Evolutionary conservation across 306 rosid genomes (phyloP), one percentile per base, ranked within the genome.

Genomic region (Fragaria ananassa): DNA sequence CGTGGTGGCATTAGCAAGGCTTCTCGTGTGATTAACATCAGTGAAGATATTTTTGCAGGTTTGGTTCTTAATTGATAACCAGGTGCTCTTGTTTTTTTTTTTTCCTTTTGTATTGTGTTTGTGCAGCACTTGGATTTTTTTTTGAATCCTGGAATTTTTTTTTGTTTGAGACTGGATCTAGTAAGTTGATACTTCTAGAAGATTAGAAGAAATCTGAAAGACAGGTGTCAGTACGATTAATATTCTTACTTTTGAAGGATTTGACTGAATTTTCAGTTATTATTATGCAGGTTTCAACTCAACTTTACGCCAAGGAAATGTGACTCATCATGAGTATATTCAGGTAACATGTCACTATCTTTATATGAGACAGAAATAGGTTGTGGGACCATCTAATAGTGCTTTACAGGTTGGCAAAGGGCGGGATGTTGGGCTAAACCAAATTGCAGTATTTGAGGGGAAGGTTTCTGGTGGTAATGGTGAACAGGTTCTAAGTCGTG

Each of bases 1-100:
- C 90, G 98, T 3, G 98, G 98, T 84, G 98, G 98, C 75, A 86
- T 94, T 61, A 92, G 98, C 91, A 94, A 94, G 87, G 96, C 98
- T 29, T 94, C 98, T 54, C 96, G 97, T 39, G 91, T 92, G 65
- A 90, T 94, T 75, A 94, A 94, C 86, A 89, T 90, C 57, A 94
- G 98, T 83, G 98, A 90, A 86, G 98, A 94, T 85, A 90, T 94
- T 64, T 94, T 2, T 83, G 85, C 98, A 57, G 98, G 98, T 90
- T 61, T 78, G 77, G 17, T 61, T 76, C 63, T 57, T 74, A 13
- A 13, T 35, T 42, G 9, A 4, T 45, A 41, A 25, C 17, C 35
- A 3, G 23, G 46, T 66, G 37, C 46, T 46, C 10, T 27, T 42
- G 39, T 37, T 44, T 42, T 72, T 13, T 56, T 12, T 1, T 10